Evolutionary conservation across 345 rosid species (phyloP).

Genomic region (Cardiospermum halicacabum): DNA sequence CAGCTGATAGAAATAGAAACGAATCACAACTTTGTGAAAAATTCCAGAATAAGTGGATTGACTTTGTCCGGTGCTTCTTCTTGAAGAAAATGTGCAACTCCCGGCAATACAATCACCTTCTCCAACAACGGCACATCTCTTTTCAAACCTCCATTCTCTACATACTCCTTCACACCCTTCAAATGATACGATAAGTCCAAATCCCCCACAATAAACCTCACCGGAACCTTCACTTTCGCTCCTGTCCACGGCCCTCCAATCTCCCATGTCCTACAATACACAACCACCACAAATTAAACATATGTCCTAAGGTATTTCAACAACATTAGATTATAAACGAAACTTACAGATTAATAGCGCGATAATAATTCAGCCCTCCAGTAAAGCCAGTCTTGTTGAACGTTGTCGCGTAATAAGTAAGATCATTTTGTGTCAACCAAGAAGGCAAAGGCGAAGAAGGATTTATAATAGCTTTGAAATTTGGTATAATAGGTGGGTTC

Average conservation of each 20-base stretch:
- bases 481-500: constrained; percentile 45
- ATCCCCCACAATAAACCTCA: not conserved
- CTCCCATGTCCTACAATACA: constrained; percentile 22
- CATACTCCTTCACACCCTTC: constrained; percentile 9
- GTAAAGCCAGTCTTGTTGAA: constrained; percentile 30
- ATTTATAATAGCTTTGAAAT: constrained; percentile 45
- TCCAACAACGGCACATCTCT: not conserved
- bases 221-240: constrained; percentile 12
- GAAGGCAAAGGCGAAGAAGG: constrained; percentile 45
- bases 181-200: constrained; percentile 8
- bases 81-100: not conserved
- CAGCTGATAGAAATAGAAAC: too few species aligned
- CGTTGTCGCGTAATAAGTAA: constrained; percentile 18
- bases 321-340: not conserved
- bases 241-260: constrained; percentile 19
- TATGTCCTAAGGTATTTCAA: not conserved
- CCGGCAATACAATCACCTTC: not conserved
- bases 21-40: constrained; percentile 11
- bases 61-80: constrained; percentile 11
- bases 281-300: too few species aligned
- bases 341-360: constrained; percentile 30
- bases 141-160: not conserved
- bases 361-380: constrained; percentile 38
- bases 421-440: constrained; percentile 52
- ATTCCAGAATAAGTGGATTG: constrained; percentile 10